Base-by-base conservation (phyloP, 805 yeast species). In the Candida wancherniae region DNA sequence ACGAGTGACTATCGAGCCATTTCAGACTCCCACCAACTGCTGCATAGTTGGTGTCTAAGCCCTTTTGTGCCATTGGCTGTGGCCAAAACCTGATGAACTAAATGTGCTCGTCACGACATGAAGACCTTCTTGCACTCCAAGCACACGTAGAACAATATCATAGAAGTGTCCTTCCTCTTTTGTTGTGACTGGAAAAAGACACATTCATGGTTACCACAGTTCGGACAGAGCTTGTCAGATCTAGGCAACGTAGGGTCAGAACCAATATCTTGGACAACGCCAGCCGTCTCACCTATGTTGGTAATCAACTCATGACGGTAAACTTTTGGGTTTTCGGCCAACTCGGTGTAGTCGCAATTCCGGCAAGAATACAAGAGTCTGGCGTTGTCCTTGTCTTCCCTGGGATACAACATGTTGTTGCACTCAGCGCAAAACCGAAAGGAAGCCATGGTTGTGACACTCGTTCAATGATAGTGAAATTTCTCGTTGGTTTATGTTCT, bases 141-240 rank as follows among this genome's bases (percentile, higher is more conserved):
- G 58, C 98, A 90, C 32, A 92, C 98, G 57, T 85, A 92, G 55
- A 88, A 88, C 60, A 87, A 69, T 30, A 82, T 79, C 99, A 92
- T 92, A 37, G 90, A 80, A 1, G 99, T 92, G 55, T 92, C 98
- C 29, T 85, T 87, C 35, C 96, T 73, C 50, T 88, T 76, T 61
- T 92, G 97, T 57, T 92, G 99, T 15, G 92, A 79, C 61, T 92
- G 98, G 72, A 92, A 92, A 56, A 92, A 92, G 22, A 92, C 98
- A 59, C 95, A 85, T 47, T 88, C 95, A 42, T 78, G 77, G 38
- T 83, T 81, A 46, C 75, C 80, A 61, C 99, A 92, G 33, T 73
- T 70, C 3, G 97, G 95, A 58, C 99, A 92, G 48, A 84, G 88
- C 53, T 84, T 84, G 57, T 90, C 92, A 2, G 95, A 83, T 44